Evolutionary conservation across 805 yeast genomes (phyloP), one percentile per base, ranked within the genome.

Genomic region (Yarrowia sp.): DNA sequence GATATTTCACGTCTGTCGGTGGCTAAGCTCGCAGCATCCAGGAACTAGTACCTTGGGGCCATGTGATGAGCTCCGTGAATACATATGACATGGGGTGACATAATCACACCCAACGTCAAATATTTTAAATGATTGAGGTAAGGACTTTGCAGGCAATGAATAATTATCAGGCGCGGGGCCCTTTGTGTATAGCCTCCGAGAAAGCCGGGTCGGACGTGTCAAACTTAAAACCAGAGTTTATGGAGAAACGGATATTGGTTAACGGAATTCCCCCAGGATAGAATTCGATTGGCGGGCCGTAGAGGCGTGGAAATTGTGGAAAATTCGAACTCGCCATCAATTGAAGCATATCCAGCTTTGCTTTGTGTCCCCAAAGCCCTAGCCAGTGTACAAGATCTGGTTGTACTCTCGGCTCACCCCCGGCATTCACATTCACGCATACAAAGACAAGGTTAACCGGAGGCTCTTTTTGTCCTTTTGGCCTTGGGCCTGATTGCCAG

Each of bases 361-460:
- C 10, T 13, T 7, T 4, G 9, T 32, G n/a, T 13, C 14, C 50
- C 44, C 18, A 15, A 4, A 15, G 11, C 13, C 13, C 22, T 41
- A 15, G 8, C 7, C 33, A 44, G 33, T 15, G 15, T 33, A 9
- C 10, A 15, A 14, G 3, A 14, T 41, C 14, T 41, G 8, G 15
- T 41, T 4, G 44, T 28, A 18, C 15, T 13, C 47, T 55, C 61
- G 61, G 61, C 61, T 55, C 61, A 28, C 28, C 61, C 61, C 61
- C 61, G 61, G 61, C 47, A 55, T 55, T 55, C 61, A 55, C 61
- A 55, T 55, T 55, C 61, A 55, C 61, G 61, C 61, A 55, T 55
- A 55, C 61, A 55, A 55, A 55, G 61, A 55, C 61, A 55, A 55
- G 61, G 61, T 55, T 55, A 51, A 51, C 58, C 58, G 58, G 58